Base-by-base conservation (phyloP, 2,329 filamentous ascomycete genomes). In the Ophiocordyceps camponoti-leonardi region DNA sequence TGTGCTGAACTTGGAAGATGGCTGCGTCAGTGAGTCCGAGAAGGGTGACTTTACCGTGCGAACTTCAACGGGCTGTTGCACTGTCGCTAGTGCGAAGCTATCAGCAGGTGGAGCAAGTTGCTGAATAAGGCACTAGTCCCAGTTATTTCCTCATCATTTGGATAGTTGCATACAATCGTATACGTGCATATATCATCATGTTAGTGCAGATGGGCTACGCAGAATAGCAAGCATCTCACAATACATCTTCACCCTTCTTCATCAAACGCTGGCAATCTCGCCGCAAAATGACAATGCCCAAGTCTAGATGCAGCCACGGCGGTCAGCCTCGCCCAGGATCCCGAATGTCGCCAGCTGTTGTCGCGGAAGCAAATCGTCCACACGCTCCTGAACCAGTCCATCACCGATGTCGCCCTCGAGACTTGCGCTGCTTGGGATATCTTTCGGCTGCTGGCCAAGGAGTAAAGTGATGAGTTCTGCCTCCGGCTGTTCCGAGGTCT, bases 351-450 rank as follows among this genome's bases (percentile, higher is more conserved):
- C 50, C 82, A 81, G 59, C 58, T 83, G 46, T 67, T 83, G 20
- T 63, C 83, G 48, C 67, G 78, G 20, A 79, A 83, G 60, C 75
- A 81, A 58, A 67, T 83, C 51, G 77, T 83, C 41, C 71, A 71
- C 52, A 72, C 73, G 45, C 58, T 83, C 41, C 67, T 83, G 48
- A 76, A 70, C 30, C 74, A 81, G 63, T 80, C 76, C 28, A 61
- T 83, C 46, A 77, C 75, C 22, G 79, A 83, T 55, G 63, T 70
- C 35, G 75, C 68, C 47, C 64, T 80, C 45, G 77, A 82, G 60
- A 77, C 75, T 52, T 69, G 75, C 43, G 73, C 77, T 19, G 79
- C 77, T n/a, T 83, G 79, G 79, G 72, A 73, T 13, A 79, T 82
- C 50, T 62, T 83, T 45, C 69, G 72, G 50, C 69, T 75, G 40